phyloP scores from a whole-genome alignment of 2,329 filamentous ascomycete species.

The Mycosphaerella sp. region DNA sequence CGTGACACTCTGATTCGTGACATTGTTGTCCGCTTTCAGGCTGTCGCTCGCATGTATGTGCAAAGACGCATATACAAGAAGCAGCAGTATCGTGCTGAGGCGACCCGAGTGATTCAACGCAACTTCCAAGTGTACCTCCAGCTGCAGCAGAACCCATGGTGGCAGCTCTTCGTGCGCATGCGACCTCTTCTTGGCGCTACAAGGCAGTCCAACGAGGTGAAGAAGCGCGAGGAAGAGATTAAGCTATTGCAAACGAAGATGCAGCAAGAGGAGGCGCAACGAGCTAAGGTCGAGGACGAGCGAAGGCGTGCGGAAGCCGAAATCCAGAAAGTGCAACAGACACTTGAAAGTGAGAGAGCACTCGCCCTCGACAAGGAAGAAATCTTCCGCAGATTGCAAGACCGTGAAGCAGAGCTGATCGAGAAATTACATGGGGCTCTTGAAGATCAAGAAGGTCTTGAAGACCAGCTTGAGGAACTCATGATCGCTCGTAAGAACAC shows the following conservation, averaged over 20 bases:
- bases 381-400: slow-evolving; percentile 93
- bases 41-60: slow-evolving; percentile 80
- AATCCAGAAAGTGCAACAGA: slow-evolving; percentile 84
- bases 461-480: slow-evolving; percentile 86
- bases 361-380: slow-evolving; percentile 96
- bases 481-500: slow-evolving; percentile 83
- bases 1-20: slow-evolving; percentile 87
- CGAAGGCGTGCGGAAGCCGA: slow-evolving; percentile 79
- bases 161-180: slow-evolving; percentile 92
- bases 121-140: slow-evolving; percentile 92
- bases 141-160: slow-evolving; percentile 91
- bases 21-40: slow-evolving; percentile 91
- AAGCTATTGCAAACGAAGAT: slow-evolving; percentile 78
- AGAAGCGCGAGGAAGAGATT: slow-evolving; percentile 91
- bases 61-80: slow-evolving; percentile 87
- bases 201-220: slow-evolving; percentile 85
- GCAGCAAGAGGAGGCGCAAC: slow-evolving; percentile 65
- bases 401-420: slow-evolving; percentile 82
- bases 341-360: slow-evolving; percentile 90
- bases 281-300: slow-evolving; percentile 82
- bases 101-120: slow-evolving; percentile 85
- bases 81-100: slow-evolving; percentile 86
- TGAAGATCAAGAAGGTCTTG: slow-evolving; percentile 87
- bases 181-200: slow-evolving; percentile 89
- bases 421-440: slow-evolving; percentile 90